phyloP scores from a whole-genome alignment of 371 early-diverging fungal genomes.

The Thermomucor indicae-seudaticae region DNA sequence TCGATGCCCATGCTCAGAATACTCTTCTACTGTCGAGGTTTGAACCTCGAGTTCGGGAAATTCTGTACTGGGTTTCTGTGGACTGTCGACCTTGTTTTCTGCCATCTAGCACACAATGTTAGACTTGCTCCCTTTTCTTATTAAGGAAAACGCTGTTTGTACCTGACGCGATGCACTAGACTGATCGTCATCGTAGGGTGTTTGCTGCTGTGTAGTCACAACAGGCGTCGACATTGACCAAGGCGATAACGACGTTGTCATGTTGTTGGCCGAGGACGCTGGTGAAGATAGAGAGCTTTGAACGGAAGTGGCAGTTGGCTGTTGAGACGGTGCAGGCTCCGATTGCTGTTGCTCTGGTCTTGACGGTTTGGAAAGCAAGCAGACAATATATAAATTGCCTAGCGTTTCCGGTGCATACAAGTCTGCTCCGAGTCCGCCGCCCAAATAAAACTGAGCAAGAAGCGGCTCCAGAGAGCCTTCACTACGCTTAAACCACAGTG shows the following conservation, averaged over 20 bases:
- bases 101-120: too few species aligned
- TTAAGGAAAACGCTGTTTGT: too few species aligned
- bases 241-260: too few species aligned
- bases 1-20: not conserved
- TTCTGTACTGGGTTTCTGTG: too few species aligned
- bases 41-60: too few species aligned
- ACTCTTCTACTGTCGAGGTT: too few species aligned
- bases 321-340: not conserved
- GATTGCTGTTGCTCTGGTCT: not conserved
- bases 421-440: slow-evolving; percentile 59
- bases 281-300: not conserved
- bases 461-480: slow-evolving; percentile 37
- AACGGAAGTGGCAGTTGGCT: not conserved
- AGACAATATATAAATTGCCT: slow-evolving; percentile 33
- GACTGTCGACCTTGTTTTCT: too few species aligned
- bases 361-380: slow-evolving; percentile 13
- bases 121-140: too few species aligned
- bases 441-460: slow-evolving; percentile 49
- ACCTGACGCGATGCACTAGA: too few species aligned
- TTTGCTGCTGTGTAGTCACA: too few species aligned
- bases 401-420: slow-evolving; percentile 23
- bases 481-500: slow-evolving; percentile 44
- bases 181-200: too few species aligned
- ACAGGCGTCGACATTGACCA: too few species aligned
- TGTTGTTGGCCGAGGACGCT: not conserved